phyloP scores from a whole-genome alignment of 2,329 filamentous ascomycete genomes.

The Penicillium sp. region DNA sequence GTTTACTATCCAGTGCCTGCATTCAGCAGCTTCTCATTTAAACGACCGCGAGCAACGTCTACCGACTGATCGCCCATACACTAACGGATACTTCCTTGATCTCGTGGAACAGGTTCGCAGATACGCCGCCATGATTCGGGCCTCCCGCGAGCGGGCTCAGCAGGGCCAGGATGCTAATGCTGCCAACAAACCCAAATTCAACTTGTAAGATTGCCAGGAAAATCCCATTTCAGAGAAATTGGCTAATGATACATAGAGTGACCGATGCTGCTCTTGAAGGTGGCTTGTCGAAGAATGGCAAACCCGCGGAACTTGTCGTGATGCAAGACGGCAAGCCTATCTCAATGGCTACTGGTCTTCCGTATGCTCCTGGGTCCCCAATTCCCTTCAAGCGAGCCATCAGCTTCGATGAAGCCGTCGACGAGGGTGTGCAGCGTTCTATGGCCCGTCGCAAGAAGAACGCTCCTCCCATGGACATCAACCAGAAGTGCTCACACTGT shows the following conservation, averaged over 20 bases:
- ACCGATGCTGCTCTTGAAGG: constrained; percentile 76
- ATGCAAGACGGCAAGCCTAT: constrained; percentile 71
- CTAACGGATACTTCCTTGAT: constrained; percentile 94
- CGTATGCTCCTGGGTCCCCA: constrained; percentile 46
- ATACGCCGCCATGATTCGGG: constrained; percentile 81
- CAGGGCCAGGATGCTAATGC: constrained; percentile 52
- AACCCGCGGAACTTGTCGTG: constrained; percentile 78
- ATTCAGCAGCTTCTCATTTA: constrained; percentile 81
- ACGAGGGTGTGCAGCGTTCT: constrained; percentile 81
- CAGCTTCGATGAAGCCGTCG: constrained; percentile 56
- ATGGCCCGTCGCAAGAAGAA: constrained; percentile 97
- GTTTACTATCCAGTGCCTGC: constrained; percentile 83
- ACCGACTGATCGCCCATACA: constrained; percentile 84
- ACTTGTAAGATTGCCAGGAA: background rate
- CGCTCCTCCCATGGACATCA: constrained; percentile 76
- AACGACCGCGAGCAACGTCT: constrained; percentile 82
- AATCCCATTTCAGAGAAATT: background rate
- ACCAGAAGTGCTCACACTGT: constrained; percentile 78
- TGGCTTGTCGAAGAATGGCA: constrained; percentile 76
- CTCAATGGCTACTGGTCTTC: constrained; percentile 69
- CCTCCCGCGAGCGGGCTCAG: constrained; percentile 65
- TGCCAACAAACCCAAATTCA: constrained; percentile 39
- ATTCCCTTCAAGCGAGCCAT: constrained; percentile 53
- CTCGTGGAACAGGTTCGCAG: constrained; percentile 88
- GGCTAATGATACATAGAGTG: background rate